A percentile compares a stretch with the other conserved stretches of the same genome.
Conservation (phyloP, 352 stramenopile genomes). For the Thraustotheca clavata region DNA sequence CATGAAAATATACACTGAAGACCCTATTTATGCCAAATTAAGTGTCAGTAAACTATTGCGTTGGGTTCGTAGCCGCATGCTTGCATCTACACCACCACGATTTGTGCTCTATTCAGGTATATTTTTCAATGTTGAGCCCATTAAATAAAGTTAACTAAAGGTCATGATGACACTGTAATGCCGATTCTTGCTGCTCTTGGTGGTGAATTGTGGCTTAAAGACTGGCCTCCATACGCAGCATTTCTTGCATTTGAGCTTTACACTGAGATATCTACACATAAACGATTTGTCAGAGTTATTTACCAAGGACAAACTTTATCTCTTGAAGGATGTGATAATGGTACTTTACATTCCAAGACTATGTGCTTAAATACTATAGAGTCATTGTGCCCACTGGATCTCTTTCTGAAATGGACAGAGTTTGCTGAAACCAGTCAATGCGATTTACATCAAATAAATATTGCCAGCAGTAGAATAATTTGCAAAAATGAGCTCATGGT, state of each 20-base stretch:
- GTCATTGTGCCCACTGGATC: neutral
- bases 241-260: conserved; percentile 9
- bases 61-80: neutral
- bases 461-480: neutral
- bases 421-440: neutral
- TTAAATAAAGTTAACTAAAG: neutral
- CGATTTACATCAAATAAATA: too few species aligned
- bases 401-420: neutral
- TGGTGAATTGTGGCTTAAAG: neutral
- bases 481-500: neutral
- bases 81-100: neutral
- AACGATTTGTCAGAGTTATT: neutral
- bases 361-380: conserved; percentile 1
- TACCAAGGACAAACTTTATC: conserved; percentile 12
- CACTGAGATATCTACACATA: neutral
- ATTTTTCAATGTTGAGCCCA: neutral
- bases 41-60: conserved; percentile 4
- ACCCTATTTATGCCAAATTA: conserved; percentile 1
- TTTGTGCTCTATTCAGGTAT: conserved; percentile 17
- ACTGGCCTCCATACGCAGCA: conserved; percentile 13
- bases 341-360: neutral
- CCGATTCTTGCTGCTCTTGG: conserved; percentile 4
- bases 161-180: conserved; percentile 18
- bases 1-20: conserved; percentile 18
- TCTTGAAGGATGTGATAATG: neutral